Evolutionary conservation across 805 yeast genomes (phyloP), one percentile per base, ranked within the genome.

Genomic region (Pichia deserticola): DNA sequence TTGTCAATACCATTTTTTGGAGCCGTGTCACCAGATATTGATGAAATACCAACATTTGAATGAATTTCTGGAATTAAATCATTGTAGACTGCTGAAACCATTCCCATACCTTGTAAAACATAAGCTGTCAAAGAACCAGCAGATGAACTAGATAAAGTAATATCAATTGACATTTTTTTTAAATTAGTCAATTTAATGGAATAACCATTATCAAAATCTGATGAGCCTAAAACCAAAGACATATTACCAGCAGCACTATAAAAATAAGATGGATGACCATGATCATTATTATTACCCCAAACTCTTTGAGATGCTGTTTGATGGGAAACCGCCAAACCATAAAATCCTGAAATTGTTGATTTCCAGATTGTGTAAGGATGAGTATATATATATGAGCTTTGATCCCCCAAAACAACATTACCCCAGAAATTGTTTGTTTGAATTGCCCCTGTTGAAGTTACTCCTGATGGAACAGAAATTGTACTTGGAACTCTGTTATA

Each of bases 381-480:
- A 9, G 84, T 73, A 68, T 76, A 85, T 5, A 76, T 76, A 45
- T 80, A 75, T 45, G 72, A 69, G 28, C 71, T 67, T 64, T 81
- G 88, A 45, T 65, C 66, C 27, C 71, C 83, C 27, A 84, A 68
- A 55, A 82, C 66, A 59, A 85, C 60, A 62, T 87, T 86, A 36
- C 79, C 77, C 66, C 77, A 85, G 65, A 86, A 87, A 66, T 85
- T 86, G 71, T 87, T 86, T 28, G 95, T 88, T 59, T 82, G 81
- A 52, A 76, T 72, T 2, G 82, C 76, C 35, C 65, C 75, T 45
- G 65, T 60, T 51, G 72, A 71, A 38, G 68, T 64, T 36, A 77
- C 81, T 36, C 78, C 78, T 4, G 55, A 56, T 20, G 84, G 80
- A 38, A 80, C 60, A 0, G 59, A 55, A 49, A 79, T 62, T 11